Evolutionary conservation across 2,329 filamentous ascomycete genomes (phyloP), one percentile per base, ranked within the genome.

Genomic region (Lecanicillium sp.): DNA sequence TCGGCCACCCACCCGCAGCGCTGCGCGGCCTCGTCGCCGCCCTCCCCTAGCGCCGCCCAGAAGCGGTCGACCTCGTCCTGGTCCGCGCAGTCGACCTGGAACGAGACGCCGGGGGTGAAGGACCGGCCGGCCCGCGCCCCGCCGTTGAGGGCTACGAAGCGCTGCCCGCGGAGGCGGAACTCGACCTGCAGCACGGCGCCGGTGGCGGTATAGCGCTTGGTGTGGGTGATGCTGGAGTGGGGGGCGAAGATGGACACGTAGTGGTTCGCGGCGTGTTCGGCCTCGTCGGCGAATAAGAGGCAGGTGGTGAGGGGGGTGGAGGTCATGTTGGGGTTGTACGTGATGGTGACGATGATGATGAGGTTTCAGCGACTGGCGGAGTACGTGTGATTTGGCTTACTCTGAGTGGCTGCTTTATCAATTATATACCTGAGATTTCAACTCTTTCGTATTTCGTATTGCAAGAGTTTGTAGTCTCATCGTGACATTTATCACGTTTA

Each of bases 31-130:
- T 56, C 55, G 41, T 70, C 65, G 2, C 66, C 69, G 3, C 66
- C 70, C 41, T 67, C 65, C 8, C 60, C 51, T 21, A 75, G 61
- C 58, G 62, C 67, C 11, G 61, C 62, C 69, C 69, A 75, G 56
- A 68, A 74, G 52, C 71, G 63, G 50, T 75, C 71, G 19, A 75
- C 60, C 55, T 75, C 71, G 0, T 57, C 66, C 58, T 75, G 72
- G 55, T 67, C 60, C 36, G 66, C 63, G 61, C 71, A 73, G 40
- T 65, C 59, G 55, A 74, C 60, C 56, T 67, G 64, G 56, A 75
- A 66, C 1, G 67, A 71, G 17, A 72, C 55, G 29, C 71, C 68
- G 26, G 64, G 62, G 53, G 50, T 69, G 56, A 68, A 67, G 19
- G 62, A 62, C 62, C 66, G 68, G n/a, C n/a, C n/a, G 3, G 60